These are phyloP conservation scores for Russula lepida DNA, from an alignment of 768 basidiomycete species.

Conservation along the genomic window DNA sequence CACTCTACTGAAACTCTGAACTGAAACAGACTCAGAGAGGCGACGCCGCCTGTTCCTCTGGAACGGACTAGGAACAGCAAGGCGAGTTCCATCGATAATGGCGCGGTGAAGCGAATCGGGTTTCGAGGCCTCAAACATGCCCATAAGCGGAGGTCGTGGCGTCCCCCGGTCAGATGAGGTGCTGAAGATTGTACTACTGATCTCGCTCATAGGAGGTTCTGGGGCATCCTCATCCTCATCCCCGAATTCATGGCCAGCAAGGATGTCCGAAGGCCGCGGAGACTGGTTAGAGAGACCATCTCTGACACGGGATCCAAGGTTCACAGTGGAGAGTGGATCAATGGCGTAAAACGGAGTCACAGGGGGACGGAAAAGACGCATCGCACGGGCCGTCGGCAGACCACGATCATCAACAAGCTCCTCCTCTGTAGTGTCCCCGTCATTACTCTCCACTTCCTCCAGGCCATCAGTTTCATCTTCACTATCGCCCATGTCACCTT, in stretches of 20 bases:
- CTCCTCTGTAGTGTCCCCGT: constrained; percentile 76
- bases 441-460: constrained; percentile 29
- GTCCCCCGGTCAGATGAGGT: constrained; percentile 18
- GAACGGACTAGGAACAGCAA: constrained; percentile 19
- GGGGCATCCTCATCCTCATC: constrained; percentile 18
- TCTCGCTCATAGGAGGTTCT: constrained; percentile 19
- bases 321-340: constrained; percentile 70
- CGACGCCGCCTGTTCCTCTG: constrained; percentile 15
- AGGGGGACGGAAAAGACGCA: constrained; percentile 64
- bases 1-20: constrained; percentile 13
- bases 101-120: constrained; percentile 11
- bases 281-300: constrained; percentile 28
- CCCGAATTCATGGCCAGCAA: constrained; percentile 45
- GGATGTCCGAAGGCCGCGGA: constrained; percentile 60
- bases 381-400: constrained; percentile 66
- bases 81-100: constrained; percentile 21
- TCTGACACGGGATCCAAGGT: constrained; percentile 39
- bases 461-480: constrained; percentile 36
- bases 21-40: constrained; percentile 16
- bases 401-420: constrained; percentile 72
- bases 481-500: constrained; percentile 31
- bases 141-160: constrained; percentile 17
- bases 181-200: constrained; percentile 17
- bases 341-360: constrained; percentile 46
- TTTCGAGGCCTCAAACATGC: constrained; percentile 13